phyloP scores from a whole-genome alignment of 169 alveolate genomes.

The Eimeria brunetti region DNA sequence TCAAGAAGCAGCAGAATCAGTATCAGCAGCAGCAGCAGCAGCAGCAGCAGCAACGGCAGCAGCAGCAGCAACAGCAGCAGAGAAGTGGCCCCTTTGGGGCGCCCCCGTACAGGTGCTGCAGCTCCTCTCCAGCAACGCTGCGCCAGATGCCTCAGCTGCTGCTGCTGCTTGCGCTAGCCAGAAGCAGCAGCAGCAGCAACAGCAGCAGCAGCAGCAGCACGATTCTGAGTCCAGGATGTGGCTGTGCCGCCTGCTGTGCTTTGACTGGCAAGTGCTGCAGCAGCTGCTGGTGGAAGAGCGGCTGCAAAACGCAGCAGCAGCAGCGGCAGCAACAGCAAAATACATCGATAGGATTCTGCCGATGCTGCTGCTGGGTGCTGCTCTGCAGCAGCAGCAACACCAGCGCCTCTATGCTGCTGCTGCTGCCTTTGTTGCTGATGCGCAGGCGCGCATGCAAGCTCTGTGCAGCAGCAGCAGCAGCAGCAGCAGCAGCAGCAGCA shows the following conservation, averaged over 20 bases:
- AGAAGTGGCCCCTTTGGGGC: slow-evolving; percentile 32
- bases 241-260: slow-evolving; percentile 61
- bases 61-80: slow-evolving; percentile 56
- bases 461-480: slow-evolving; percentile 44
- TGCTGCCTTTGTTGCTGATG: slow-evolving; percentile 22
- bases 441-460: not conserved
- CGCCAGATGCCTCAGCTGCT: slow-evolving; percentile 3
- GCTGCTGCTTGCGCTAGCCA: slow-evolving; percentile 24
- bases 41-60: slow-evolving; percentile 25
- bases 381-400: slow-evolving; percentile 66
- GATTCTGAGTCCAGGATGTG: slow-evolving; percentile 21
- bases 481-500: slow-evolving; percentile 22
- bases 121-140: not conserved
- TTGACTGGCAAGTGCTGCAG: slow-evolving; percentile 74
- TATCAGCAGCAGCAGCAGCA: not conserved
- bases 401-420: slow-evolving; percentile 74
- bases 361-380: slow-evolving; percentile 63
- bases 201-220: slow-evolving; percentile 52
- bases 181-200: slow-evolving; percentile 7
- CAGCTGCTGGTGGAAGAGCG: slow-evolving; percentile 56
- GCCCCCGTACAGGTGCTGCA: slow-evolving; percentile 30
- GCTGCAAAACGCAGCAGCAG: slow-evolving; percentile 42
- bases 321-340: not conserved
- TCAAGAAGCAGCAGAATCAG: not conserved
- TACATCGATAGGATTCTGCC: not conserved